Conservation (phyloP, 2,329 filamentous ascomycete genomes). For the Ilyonectria robusta region DNA sequence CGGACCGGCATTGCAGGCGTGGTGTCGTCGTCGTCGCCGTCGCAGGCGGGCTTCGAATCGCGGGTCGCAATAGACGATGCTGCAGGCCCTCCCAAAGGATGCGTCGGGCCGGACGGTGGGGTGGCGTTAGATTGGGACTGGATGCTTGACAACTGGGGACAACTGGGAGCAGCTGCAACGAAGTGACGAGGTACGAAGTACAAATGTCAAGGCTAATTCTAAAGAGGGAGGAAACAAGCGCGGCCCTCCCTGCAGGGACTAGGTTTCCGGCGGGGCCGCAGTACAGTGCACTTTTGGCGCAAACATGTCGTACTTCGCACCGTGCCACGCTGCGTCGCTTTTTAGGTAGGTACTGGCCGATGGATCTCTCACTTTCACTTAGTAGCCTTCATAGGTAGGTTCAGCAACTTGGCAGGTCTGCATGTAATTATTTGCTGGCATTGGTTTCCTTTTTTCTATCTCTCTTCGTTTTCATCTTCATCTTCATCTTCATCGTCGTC, state of each 20-base stretch:
- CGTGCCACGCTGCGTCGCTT: background rate
- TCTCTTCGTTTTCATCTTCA: background rate
- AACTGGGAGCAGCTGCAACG: slow-evolving; percentile 39
- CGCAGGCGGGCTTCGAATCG: background rate
- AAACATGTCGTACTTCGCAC: background rate
- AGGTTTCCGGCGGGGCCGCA: background rate
- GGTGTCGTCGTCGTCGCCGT: background rate
- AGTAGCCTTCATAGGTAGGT: background rate
- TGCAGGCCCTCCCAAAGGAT: background rate
- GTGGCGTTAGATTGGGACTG: slow-evolving; percentile 13
- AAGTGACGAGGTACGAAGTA: slow-evolving; percentile 31
- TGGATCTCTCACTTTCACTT: background rate
- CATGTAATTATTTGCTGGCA: background rate
- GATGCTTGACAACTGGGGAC: slow-evolving; percentile 31
- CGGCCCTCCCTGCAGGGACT: background rate
- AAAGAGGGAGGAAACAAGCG: background rate
- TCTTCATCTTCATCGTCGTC: background rate
- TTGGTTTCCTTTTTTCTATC: background rate
- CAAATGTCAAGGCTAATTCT: background rate
- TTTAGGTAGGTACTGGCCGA: background rate
- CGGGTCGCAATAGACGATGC: background rate
- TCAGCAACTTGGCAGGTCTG: background rate
- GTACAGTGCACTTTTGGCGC: background rate
- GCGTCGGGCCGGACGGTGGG: background rate
- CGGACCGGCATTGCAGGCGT: slow-evolving; percentile 47